phyloP scores from a whole-genome alignment of 768 basidiomycete species.

The Tulasnella calospora region DNA sequence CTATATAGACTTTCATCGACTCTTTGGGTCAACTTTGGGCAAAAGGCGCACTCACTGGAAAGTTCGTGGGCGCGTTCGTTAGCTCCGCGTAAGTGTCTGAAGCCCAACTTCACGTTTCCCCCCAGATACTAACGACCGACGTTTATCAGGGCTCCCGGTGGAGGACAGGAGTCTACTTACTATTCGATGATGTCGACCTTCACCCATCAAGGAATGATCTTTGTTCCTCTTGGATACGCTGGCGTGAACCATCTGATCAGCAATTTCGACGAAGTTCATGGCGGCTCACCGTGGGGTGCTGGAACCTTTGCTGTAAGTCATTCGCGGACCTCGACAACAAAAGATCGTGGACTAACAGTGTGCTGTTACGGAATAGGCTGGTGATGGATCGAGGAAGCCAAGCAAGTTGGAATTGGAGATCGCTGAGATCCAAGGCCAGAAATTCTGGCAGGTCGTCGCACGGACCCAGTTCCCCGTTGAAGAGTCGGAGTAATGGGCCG shows the following conservation, averaged over 20 bases:
- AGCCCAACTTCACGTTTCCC: no score
- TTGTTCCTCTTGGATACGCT: slow-evolving; percentile 69
- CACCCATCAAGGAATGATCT: slow-evolving; percentile 67
- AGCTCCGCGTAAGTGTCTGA: slow-evolving; percentile 45
- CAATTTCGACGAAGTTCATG: slow-evolving; percentile 49
- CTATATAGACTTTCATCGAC: slow-evolving; percentile 56
- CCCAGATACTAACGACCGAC: background rate
- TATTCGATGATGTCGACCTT: slow-evolving; percentile 49
- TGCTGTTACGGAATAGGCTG: slow-evolving; percentile 28
- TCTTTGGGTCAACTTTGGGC: slow-evolving; percentile 64
- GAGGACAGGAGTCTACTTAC: slow-evolving; percentile 52
- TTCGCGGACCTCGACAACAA: background rate
- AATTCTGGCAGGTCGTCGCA: slow-evolving; percentile 1
- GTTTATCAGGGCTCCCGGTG: slow-evolving; percentile 50
- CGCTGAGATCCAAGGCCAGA: slow-evolving; percentile 48
- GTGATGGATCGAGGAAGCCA: slow-evolving; percentile 48
- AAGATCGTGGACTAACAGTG: background rate
- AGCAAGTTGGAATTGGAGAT: slow-evolving; percentile 49
- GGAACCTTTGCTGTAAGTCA: slow-evolving; percentile 49
- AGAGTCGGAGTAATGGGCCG: background rate
- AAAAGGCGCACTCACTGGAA: slow-evolving; percentile 58
- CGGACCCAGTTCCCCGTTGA: slow-evolving; percentile 19
- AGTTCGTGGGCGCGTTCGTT: slow-evolving; percentile 70
- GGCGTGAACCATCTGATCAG: slow-evolving; percentile 43
- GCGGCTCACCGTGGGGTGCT: slow-evolving; percentile 74